These are phyloP conservation scores for Pseudogymnoascus sp. DNA, from an alignment of 2,329 filamentous ascomycete genomes.

Conservation along the genomic window DNA sequence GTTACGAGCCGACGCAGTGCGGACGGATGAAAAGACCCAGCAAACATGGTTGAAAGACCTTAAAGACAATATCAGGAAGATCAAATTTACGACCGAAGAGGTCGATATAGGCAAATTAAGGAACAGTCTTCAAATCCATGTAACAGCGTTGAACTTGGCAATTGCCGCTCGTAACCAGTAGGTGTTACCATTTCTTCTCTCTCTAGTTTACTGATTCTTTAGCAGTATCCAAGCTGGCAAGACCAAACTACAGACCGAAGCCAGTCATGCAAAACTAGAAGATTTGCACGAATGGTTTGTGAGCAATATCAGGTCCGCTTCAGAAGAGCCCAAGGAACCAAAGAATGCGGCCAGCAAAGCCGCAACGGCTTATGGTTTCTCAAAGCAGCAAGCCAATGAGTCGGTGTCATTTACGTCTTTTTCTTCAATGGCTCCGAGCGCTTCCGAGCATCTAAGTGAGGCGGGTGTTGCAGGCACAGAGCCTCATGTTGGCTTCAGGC, in stretches of 20 bases:
- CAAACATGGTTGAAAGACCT: background rate
- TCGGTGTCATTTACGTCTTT: background rate
- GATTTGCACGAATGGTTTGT: background rate
- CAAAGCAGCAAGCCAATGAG: background rate
- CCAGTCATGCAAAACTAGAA: background rate
- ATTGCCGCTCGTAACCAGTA: constrained; percentile 9
- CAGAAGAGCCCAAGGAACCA: background rate
- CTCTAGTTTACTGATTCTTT: background rate
- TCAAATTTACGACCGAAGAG: constrained; percentile 11
- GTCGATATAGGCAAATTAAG: constrained; percentile 9
- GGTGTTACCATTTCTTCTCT: background rate
- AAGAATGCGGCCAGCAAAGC: background rate
- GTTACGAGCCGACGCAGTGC: background rate
- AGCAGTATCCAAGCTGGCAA: background rate
- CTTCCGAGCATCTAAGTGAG: background rate
- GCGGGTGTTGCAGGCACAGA: background rate
- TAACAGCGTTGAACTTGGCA: constrained; percentile 10
- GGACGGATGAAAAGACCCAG: background rate
- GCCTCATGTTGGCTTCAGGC: background rate
- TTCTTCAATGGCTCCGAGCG: background rate
- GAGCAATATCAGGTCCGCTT: background rate
- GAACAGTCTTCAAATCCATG: constrained; percentile 1
- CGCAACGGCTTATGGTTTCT: background rate
- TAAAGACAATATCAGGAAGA: constrained; percentile 11
- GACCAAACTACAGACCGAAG: background rate